Base-by-base conservation (phyloP, 352 stramenopile species). In the Pythium pyrilobum region DNA sequence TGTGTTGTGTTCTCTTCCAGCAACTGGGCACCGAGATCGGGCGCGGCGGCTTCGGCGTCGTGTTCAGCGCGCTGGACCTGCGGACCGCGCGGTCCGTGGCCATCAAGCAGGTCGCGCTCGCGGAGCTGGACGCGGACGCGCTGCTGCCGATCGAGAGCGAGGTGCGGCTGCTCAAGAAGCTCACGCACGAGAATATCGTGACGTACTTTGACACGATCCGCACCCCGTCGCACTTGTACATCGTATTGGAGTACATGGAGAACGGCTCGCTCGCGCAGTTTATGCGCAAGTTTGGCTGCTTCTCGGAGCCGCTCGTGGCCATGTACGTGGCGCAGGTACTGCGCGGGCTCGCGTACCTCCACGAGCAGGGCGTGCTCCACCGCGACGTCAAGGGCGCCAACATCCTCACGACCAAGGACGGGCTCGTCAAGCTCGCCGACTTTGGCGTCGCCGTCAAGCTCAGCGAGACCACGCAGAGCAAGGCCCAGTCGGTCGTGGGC, bases 161-260 rank as follows among this genome's bases (percentile, higher is more conserved):
- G 69, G 95, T 97, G 58, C 91, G 85, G 52, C 67, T 98, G 48
- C 73, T 98, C 38, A 82, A 86, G 50, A 97, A 96, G 64, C 71
- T 98, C 16, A 92, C 97, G 36, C 92, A 98, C 54, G 81, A 91
- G 42, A 98, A 98, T 67, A 97, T 98, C 38, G 92, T 98, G 60
- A 96, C 97, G 72, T 97, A 97, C 69, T 84, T 95, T 59, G 91
- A 97, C 71, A 97, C 87, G 24, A 96, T 98, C 69, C 85, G 88
- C 64, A 92, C 82, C 38, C 75, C 89, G 41, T 71, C 73, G 27
- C 85, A 67, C 20, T 57, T 95, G 18, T 89, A 92, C 59, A 95
- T 95, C 56, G 81, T 95, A 37, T 67, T 95, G 13, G 85, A 95
- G 65, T 97, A 97, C 72, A 97, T 97, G 89, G 91, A 97, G 55